Evolutionary conservation across 805 yeast genomes (phyloP), one percentile per base, ranked within the genome.

Genomic region (Saccharomycopsis fibuligera): DNA sequence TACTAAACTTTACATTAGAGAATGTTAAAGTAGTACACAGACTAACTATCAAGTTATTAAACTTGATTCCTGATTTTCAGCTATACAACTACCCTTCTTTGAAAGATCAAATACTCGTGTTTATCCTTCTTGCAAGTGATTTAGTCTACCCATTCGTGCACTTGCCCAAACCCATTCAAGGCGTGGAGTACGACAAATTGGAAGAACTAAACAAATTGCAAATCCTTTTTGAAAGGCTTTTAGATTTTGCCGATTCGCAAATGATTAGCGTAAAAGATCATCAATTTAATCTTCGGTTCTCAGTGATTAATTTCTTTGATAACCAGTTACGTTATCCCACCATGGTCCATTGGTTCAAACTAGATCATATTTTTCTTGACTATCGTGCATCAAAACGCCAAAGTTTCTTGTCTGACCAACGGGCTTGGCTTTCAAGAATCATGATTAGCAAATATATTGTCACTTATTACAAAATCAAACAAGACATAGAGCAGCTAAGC

Each of bases 291-390:
- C 41, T 43, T 25, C 24, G 29, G 2, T 23, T 40, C 8, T 2
- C 25, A 2, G 10, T 16, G 3, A 29, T 50, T 3, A 42, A 35
- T 2, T 44, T 37, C 31, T 50, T 35, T 39, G 50, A 50, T 33
- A 23, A 19, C n/a, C 19, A 14, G 5, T 24, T 48, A 19, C 35
- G 35, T 22, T 36, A 33, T 39, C 17, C 19, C 10, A 14, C 44
- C 4, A 46, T 40, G 3, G 6, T n/a, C 9, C 51, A 50, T 41
- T 50, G 54, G 54, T 50, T 50, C 37, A 41, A 43, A n/a, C 21
- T 42, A n/a, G 25, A 43, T 14, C 35, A 21, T 30, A 47, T 50
- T 19, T 47, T 21, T n/a, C 23, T 45, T 12, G 30, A 37, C 16
- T 30, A 25, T 19, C 5, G 17, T 10, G 4, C 10, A 16, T 16